Evolutionary conservation across 768 basidiomycete genomes (phyloP).

Genomic region (Floccularia luteovirens): DNA sequence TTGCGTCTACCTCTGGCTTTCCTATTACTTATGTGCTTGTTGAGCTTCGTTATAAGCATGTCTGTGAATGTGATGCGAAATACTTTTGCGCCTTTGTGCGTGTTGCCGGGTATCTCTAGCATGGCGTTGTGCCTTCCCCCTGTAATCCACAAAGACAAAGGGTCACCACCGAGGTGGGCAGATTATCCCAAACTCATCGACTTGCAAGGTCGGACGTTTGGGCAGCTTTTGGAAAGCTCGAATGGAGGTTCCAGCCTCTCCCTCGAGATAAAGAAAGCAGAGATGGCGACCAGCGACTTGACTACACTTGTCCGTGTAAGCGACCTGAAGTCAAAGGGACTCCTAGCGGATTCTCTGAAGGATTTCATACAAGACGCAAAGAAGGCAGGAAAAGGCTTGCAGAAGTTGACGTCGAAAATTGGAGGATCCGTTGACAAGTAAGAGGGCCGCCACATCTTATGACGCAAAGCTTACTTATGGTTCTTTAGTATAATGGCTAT

Average conservation of each 20-base stretch:
- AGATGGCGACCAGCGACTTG: slow-evolving; percentile 71
- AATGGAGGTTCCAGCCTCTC: slow-evolving; percentile 53
- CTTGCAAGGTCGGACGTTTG: slow-evolving; percentile 54
- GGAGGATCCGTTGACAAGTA: slow-evolving; percentile 70
- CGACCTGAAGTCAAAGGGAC: slow-evolving; percentile 51
- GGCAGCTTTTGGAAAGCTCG: slow-evolving; percentile 52
- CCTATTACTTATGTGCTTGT: slow-evolving; percentile 41
- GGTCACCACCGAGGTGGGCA: slow-evolving; percentile 31
- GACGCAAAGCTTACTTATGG: background rate
- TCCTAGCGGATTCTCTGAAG: slow-evolving; percentile 39
- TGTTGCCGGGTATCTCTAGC: slow-evolving; percentile 49
- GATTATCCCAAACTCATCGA: slow-evolving; percentile 58
- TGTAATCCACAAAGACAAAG: slow-evolving; percentile 4
- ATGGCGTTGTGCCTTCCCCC: slow-evolving; percentile 30
- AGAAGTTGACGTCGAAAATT: slow-evolving; percentile 59
- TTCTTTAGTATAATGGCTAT: slow-evolving; percentile 57
- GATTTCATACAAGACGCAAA: slow-evolving; percentile 58
- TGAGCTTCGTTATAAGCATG: slow-evolving; percentile 33
- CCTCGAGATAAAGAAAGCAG: slow-evolving; percentile 65
- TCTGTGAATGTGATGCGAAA: slow-evolving; percentile 35
- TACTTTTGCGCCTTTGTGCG: slow-evolving; percentile 52
- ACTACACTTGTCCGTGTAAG: slow-evolving; percentile 56
- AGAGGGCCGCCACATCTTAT: slow-evolving; percentile 13
- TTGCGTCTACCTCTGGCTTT: slow-evolving; percentile 51
- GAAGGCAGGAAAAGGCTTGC: slow-evolving; percentile 49